Evolutionary conservation across 2,329 filamentous ascomycete species (phyloP).

Genomic region (Penicillium griseofulvum): DNA sequence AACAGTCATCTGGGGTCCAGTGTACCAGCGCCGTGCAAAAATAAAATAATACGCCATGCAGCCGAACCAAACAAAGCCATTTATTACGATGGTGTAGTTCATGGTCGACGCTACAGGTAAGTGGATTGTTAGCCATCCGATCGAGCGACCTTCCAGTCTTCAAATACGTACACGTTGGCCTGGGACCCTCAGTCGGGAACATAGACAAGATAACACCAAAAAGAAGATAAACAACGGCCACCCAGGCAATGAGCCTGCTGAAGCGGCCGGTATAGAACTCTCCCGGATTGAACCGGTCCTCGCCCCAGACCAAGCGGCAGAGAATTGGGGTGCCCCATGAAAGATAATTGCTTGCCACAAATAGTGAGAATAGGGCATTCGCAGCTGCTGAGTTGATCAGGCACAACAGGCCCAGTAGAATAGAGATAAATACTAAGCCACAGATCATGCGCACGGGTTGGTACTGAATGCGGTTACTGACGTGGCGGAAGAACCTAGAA

Average conservation of each 20-base stretch:
- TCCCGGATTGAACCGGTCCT: constrained; percentile 57
- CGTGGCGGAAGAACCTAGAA: constrained; percentile 55
- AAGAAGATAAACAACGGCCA: constrained; percentile 53
- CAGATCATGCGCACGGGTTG: constrained; percentile 59
- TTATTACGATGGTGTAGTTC: constrained; percentile 65
- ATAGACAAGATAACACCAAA: constrained; percentile 59
- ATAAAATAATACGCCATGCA: constrained; percentile 56
- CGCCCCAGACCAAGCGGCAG: constrained; percentile 58
- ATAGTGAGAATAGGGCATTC: constrained; percentile 55
- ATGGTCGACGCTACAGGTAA: constrained; percentile 46
- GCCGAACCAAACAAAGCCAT: constrained; percentile 58
- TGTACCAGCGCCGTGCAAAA: constrained; percentile 61
- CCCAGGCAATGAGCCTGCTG: constrained; percentile 54
- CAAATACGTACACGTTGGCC: constrained; percentile 45
- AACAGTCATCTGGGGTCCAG: constrained; percentile 58
- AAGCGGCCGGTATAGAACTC: constrained; percentile 58
- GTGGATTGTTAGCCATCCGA: background rate
- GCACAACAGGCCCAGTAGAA: constrained; percentile 57
- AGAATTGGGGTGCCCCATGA: constrained; percentile 61
- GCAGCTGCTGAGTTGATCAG: constrained; percentile 59
- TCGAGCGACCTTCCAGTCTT: background rate
- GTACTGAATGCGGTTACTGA: constrained; percentile 55
- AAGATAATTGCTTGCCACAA: constrained; percentile 60
- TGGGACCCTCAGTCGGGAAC: constrained; percentile 58
- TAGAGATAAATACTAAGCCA: constrained; percentile 52